Conservation (phyloP, 805 yeast genomes). For the Kodamaea restingae region DNA sequence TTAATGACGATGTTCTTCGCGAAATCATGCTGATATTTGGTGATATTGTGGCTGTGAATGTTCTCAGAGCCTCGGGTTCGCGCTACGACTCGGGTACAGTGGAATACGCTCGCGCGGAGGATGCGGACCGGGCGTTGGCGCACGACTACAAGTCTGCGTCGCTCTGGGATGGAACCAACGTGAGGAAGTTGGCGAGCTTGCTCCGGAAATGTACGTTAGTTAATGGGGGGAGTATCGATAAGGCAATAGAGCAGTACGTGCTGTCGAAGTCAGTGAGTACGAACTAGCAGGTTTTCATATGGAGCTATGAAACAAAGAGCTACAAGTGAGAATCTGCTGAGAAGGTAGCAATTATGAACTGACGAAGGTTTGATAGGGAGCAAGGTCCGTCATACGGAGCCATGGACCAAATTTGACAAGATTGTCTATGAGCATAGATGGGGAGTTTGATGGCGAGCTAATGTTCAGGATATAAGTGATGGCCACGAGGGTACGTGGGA, state of each 20-base stretch:
- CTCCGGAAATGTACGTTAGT: constrained; percentile 30
- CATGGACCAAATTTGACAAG: no score
- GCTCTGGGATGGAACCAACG: constrained; percentile 44
- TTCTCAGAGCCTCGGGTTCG: constrained; percentile 8
- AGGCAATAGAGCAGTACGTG: neutral
- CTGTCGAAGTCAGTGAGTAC: no score
- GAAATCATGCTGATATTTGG: constrained; percentile 48
- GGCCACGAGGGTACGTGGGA: no score
- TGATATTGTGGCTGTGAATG: constrained; percentile 15
- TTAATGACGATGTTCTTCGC: constrained; percentile 29
- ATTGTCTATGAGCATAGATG: neutral
- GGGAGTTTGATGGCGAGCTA: neutral
- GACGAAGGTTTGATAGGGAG: no score
- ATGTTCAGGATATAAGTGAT: no score
- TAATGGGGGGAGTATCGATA: neutral
- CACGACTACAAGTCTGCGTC: constrained; percentile 43
- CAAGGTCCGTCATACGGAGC: no score
- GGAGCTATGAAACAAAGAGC: neutral
- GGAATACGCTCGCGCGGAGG: constrained; percentile 21
- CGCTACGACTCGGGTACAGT: constrained; percentile 39
- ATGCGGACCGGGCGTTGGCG: constrained; percentile 31
- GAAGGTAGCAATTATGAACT: no score
- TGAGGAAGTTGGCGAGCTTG: constrained; percentile 45
- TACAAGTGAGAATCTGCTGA: no score
- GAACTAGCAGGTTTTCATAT: no score